phyloP scores from a whole-genome alignment of 2,329 filamentous ascomycete genomes.

The Cercospora beticola region DNA sequence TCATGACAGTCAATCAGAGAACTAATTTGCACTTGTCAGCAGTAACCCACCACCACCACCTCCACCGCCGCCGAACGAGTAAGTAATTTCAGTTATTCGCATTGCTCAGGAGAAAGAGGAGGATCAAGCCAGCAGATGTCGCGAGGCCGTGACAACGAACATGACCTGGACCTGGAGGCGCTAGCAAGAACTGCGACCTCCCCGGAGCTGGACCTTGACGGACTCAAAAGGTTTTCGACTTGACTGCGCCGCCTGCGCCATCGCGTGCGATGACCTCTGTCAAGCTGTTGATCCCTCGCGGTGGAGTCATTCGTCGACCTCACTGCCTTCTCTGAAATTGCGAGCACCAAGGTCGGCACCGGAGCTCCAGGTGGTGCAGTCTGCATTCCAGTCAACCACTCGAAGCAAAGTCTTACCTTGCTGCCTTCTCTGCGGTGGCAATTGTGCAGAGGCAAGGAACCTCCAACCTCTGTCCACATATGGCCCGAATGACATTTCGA shows the following conservation, averaged over 20 bases:
- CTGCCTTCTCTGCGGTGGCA: neutral
- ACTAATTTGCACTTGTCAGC: neutral
- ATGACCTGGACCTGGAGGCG: neutral
- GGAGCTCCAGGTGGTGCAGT: neutral
- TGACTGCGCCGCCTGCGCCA: neutral
- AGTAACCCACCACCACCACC: conserved; percentile 1
- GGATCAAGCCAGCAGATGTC: conserved; percentile 4
- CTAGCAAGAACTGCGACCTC: neutral
- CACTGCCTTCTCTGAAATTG: neutral
- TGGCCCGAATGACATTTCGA: neutral
- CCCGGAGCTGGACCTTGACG: neutral
- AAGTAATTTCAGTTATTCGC: neutral
- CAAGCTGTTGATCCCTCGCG: neutral
- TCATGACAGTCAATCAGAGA: neutral
- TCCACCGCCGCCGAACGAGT: neutral
- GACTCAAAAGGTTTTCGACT: neutral
- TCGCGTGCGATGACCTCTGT: neutral
- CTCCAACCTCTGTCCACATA: neutral
- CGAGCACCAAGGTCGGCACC: neutral
- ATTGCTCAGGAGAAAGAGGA: conserved; percentile 7
- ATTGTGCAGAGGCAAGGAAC: neutral
- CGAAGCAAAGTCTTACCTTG: neutral
- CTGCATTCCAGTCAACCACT: neutral
- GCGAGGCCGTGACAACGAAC: neutral
- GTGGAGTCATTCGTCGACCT: neutral